These are phyloP conservation scores for Psilocybe azurescens DNA, from an alignment of 768 basidiomycete species.

Conservation along the genomic window DNA sequence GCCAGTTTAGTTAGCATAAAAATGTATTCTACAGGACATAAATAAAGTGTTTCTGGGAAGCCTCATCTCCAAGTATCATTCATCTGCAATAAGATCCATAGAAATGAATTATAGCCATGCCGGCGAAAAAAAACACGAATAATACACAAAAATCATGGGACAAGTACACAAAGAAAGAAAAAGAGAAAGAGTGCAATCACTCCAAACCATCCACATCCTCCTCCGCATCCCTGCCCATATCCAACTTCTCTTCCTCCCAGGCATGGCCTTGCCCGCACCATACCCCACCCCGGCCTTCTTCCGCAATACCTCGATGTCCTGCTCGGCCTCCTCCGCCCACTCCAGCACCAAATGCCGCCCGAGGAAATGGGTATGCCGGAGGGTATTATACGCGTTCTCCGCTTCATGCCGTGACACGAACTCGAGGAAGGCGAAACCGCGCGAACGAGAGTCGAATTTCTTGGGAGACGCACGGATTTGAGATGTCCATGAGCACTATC, in stretches of 20 bases:
- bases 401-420: slow-evolving; percentile 91
- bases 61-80: no score
- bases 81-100: no score
- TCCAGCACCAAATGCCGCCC: slow-evolving; percentile 94
- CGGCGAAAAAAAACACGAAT: no score
- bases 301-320: slow-evolving; percentile 76
- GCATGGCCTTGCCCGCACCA: slow-evolving; percentile 70
- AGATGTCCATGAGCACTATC: slow-evolving; percentile 88
- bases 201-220: slow-evolving; percentile 43
- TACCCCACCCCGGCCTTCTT: slow-evolving; percentile 83
- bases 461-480: slow-evolving; percentile 95
- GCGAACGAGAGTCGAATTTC: slow-evolving; percentile 85
- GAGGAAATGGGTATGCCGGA: slow-evolving; percentile 94
- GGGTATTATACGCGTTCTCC: slow-evolving; percentile 82
- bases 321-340: slow-evolving; percentile 88
- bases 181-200: background rate
- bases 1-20: no score
- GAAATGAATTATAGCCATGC: no score
- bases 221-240: slow-evolving; percentile 48
- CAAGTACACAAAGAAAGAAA: background rate
- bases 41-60: no score
- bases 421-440: slow-evolving; percentile 97
- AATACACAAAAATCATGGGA: background rate
- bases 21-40: no score
- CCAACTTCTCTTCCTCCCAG: slow-evolving; percentile 77